Base-by-base conservation (phyloP, 1,284 basidiomycete genomes). In the Boletus mariae region DNA sequence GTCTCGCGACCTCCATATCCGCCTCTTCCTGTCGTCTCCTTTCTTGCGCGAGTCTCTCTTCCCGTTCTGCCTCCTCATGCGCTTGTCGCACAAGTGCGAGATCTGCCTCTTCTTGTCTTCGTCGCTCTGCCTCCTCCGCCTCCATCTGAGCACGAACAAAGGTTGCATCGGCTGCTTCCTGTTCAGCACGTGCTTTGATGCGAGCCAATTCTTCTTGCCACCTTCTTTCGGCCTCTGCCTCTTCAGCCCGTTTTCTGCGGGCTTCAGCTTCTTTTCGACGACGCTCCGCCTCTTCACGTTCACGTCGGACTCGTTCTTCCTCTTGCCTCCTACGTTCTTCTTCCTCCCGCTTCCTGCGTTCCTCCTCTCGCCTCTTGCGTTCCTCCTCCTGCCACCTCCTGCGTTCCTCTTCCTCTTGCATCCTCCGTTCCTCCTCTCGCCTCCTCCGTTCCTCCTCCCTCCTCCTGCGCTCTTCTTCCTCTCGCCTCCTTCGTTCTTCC, bases 61-160 rank as follows among this genome's bases (percentile, higher is more conserved):
- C 64, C 50, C 48, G 58, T 34, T 68, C 67, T 8, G 50, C 58
- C 25, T 71, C 69, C 37, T 68, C 67, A 26, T 71, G 70, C 10
- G 51, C 67, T 47, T 56, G 65, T 45, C 48, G 59, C 31, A 67
- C 57, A 31, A 71, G 37, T 26, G 57, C 57, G 45, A 71, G 51
- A 34, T 70, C 62, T n/a, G 52, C 66, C 38, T 71, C 68, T 43
- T 72, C 71, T 53, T 70, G 67, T 35, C 34, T 54, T 25, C 11
- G 65, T 46, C 58, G 57, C 13, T 71, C 70, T 13, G 52, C 58
- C n/a, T 71, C 62, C 13, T 68, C 68, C 5, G 62, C 70, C 23
- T 68, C 70, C 45, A 63, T 64, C 41, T 68, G 70, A 54, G 67
- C 64, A 52, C 67, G 67, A 17, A 60, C 67, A 50, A 71, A 68